phyloP scores from a whole-genome alignment of 164 flowering plant species.

The Akebia trifoliata region DNA sequence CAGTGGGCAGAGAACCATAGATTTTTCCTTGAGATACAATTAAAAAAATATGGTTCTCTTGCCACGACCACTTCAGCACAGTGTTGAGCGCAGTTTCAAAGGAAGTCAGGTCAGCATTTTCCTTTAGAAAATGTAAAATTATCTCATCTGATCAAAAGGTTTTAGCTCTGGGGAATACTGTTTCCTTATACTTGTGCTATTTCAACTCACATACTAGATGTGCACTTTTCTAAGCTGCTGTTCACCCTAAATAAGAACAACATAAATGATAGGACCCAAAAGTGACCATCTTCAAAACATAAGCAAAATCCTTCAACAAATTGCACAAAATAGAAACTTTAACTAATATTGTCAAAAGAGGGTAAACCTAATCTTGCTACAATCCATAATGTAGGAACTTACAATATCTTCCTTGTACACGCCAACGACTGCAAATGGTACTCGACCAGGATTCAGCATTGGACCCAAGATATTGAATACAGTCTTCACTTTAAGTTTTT shows the following conservation, averaged over 20 bases:
- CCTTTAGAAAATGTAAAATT: too few species aligned
- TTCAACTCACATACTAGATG: too few species aligned
- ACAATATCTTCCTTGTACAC: conserved; percentile 72
- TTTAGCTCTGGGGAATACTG: too few species aligned
- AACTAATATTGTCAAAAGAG: not conserved
- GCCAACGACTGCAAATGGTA: conserved; percentile 88
- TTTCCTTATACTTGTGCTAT: too few species aligned
- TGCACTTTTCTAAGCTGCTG: not conserved
- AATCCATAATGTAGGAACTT: conserved; percentile 20
- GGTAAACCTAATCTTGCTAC: too few species aligned
- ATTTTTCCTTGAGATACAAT: too few species aligned
- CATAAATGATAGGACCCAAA: not conserved
- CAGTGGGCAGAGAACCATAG: too few species aligned
- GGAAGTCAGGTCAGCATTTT: too few species aligned
- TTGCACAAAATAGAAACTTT: not conserved
- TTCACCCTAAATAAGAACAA: not conserved
- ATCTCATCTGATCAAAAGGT: too few species aligned
- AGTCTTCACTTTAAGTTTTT: conserved; percentile 82
- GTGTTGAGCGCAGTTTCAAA: too few species aligned
- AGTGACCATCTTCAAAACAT: not conserved
- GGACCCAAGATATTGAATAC: conserved; percentile 92
- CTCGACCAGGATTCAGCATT: conserved; percentile 84
- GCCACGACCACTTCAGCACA: too few species aligned
- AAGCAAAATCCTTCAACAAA: not conserved
- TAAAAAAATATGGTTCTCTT: too few species aligned